A percentile compares a stretch with the other conserved stretches of the same genome.
Evolutionary conservation across 78 protist genomes (phyloP).

Genomic region (slime mould (Dictyostelium discoideum)): DNA sequence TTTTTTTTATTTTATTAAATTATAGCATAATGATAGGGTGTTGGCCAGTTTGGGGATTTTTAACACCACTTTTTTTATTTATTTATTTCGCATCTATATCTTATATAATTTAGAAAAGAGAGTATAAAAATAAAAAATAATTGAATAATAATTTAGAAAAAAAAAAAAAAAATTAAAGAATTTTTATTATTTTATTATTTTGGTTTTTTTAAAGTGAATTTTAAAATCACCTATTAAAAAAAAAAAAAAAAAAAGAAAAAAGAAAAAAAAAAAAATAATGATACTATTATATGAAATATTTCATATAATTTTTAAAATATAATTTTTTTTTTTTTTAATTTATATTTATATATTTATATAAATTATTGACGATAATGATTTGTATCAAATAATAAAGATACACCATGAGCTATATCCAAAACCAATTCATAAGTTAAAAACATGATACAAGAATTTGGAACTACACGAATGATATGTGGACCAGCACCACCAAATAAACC

Average conservation of each 20-base stretch:
- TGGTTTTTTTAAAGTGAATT: too few relatives aligned
- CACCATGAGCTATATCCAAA: slow-evolving; percentile 13
- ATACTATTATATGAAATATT: too few relatives aligned
- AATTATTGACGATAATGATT: neutral
- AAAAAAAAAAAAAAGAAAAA: too few relatives aligned
- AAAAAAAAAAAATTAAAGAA: too few relatives aligned
- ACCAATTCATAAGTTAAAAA: slow-evolving; percentile 84
- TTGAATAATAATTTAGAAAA: too few relatives aligned
- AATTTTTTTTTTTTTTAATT: neutral
- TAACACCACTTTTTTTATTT: slow-evolving; percentile 1
- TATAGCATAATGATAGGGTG: neutral
- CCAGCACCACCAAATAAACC: slow-evolving; percentile 86
- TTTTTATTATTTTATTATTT: too few relatives aligned
- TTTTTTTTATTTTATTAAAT: neutral
- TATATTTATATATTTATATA: too few relatives aligned
- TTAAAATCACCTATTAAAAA: too few relatives aligned
- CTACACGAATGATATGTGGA: slow-evolving; percentile 79
- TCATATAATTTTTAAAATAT: too few relatives aligned
- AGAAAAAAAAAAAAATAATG: too few relatives aligned
- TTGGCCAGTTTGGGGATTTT: slow-evolving; percentile 27
- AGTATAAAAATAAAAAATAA: too few relatives aligned
- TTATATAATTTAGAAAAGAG: neutral
- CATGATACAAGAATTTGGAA: slow-evolving; percentile 89
- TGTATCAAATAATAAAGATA: neutral
- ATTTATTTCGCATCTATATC: slow-evolving; percentile 7